Base-by-base conservation (phyloP, 2,329 filamentous ascomycete species). In the Colletotrichum somersetense region DNA sequence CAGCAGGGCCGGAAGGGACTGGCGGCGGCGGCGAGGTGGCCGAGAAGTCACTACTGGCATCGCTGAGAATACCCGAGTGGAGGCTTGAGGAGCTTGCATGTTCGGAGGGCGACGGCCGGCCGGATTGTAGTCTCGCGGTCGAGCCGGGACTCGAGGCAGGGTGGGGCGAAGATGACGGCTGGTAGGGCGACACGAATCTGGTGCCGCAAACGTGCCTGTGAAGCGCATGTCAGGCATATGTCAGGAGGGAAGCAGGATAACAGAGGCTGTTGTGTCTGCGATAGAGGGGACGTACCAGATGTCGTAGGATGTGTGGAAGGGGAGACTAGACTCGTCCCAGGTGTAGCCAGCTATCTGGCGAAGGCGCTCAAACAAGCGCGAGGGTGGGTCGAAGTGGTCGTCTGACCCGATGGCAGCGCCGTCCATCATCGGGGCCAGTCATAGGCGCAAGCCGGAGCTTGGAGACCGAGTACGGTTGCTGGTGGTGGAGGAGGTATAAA, bases 281-380 rank as follows among this genome's bases (percentile, higher is more conserved):
- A 35, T 14, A 62, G 62, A 55, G 58, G 33, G 8, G 38, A 77
- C 82, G 77, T 84, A 91, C 94, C 95, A 98, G 84, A 95, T 95
- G 80, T 97, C 94, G 82, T 97, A 98, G 77, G 91, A 94, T 62
- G 89, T 88, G 78, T 91, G 90, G 67, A 88, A 84, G 14, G 89
- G 89, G 35, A 81, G 81, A 69, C 78, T 80, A 18, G 88, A 86
- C 75, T 93, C 91, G 80, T 95, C 92, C 93, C 93, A 95, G 8
- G 88, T 89, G 79, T 94, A 95, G 65, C 92, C 92, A 57, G 91
- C 87, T 75, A 95, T 87, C 79, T 93, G 91, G 74, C 89, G 87
- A 75, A 95, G 86, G 62, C 93, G 89, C 80, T 95, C 92, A 76
- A 91, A 92, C 65, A 95, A 87, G 77, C 91, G 89, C 75, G 87